Base-by-base conservation (phyloP, 169 alveolate genomes). In the Condylostoma magnum region DNA sequence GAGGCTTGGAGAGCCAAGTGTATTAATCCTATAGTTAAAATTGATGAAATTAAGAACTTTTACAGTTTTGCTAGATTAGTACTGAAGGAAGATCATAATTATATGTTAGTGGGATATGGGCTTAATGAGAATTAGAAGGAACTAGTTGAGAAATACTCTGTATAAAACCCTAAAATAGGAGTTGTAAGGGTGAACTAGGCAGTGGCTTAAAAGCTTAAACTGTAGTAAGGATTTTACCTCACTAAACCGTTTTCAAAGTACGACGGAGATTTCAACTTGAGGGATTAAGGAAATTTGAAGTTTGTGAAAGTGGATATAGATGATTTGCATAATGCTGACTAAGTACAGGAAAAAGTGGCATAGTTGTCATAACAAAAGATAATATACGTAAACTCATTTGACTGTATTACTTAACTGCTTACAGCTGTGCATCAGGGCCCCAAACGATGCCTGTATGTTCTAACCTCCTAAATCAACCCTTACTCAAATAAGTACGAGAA, bases 1-100 rank as follows among this genome's bases (percentile, higher is more conserved):
- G 71, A 60, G n/a, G 12, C 71, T n/a, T 60, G 71, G 71, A 55
- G 36, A 12, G 54, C 71, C 6, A 60, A 60, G 31, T 60, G 71
- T 55, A 52, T 38, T 20, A 10, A 15, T 1, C 71, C 71, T 1
- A n/a, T 60, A 12, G 43, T 60, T 18, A 18, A 33, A 18, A 27
- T 60, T 2, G n/a, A 33, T n/a, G 18, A 34, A n/a, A 37, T 38
- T 1, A 10, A 15, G 22, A n/a, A 36, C 1, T 60, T 60, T 36
- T 33, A 28, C 50, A n/a, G n/a, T 52, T 38, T 37, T 41, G 10
- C 46, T 15, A 33, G 71, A 33, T 15, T n/a, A 2, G 15, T 36
- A 8, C 36, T 60, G 15, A n/a, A 8, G 25, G 54, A 33, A 22
- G 71, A 60, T 8, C 10, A 60, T 15, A 28, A n/a, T 4, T 38